A percentile compares a stretch with the other conserved stretches of the same genome.
phyloP scores from a whole-genome alignment of 1,139 yeast genomes.

The Blastobotrys buckinghamii region DNA sequence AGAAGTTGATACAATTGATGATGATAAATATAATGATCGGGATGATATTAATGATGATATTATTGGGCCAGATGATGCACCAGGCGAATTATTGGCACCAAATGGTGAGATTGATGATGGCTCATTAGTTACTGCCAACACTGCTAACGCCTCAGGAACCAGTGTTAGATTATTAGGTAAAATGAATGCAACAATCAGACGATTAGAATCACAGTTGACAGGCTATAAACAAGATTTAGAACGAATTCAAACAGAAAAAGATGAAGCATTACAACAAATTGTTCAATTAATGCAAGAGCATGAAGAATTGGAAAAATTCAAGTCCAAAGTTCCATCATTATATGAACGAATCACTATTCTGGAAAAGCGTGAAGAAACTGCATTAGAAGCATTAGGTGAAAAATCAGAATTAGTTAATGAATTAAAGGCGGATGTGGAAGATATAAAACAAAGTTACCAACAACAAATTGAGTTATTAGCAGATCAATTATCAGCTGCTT shows the following conservation, averaged over 20 bases:
- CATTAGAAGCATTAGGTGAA: constrained; percentile 78
- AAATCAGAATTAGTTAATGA: constrained; percentile 84
- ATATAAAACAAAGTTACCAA: constrained; percentile 74
- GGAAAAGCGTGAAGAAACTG: constrained; percentile 43
- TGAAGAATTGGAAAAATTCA: constrained; percentile 40
- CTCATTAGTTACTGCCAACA: constrained; percentile 3
- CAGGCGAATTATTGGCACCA: constrained; percentile 1
- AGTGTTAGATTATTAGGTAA: constrained; percentile 56
- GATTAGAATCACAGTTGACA: constrained; percentile 71
- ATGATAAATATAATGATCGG: neutral
- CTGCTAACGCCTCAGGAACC: constrained; percentile 3
- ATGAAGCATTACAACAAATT: constrained; percentile 61
- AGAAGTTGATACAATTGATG: too few relatives aligned
- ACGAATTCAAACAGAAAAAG: constrained; percentile 52
- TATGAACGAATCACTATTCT: constrained; percentile 37
- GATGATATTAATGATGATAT: neutral
- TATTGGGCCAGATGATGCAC: constrained; percentile 6
- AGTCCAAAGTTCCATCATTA: constrained; percentile 37
- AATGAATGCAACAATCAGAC: constrained; percentile 67
- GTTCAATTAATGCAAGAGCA: constrained; percentile 52
- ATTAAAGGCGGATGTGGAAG: constrained; percentile 79
- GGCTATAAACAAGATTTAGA: constrained; percentile 60
- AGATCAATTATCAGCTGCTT: constrained; percentile 40
- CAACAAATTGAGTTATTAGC: constrained; percentile 85
- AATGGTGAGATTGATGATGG: neutral